Evolutionary conservation across 306 rosid species (phyloP), one percentile per base, ranked within the genome.

Genomic region (Lathyrus sativus): DNA sequence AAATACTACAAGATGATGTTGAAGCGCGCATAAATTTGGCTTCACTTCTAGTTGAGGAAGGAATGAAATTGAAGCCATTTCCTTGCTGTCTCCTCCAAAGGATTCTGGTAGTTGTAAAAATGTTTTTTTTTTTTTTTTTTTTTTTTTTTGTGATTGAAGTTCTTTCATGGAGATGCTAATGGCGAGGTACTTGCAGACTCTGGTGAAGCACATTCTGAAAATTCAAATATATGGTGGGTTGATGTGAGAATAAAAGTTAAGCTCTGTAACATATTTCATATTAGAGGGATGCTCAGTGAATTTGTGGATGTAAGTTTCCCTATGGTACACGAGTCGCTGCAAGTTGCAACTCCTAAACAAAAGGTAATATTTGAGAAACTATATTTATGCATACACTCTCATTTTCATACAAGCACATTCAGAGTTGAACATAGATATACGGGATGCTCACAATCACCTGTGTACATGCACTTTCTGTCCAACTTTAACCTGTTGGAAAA

Each of bases 11-110:
- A 63, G 87, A 86, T 75, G 79, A 92, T 74, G 79, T 90, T 74
- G 87, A 85, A 76, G 85, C 87, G 6, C 86, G 98, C 13, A 80
- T 92, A 56, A 77, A 82, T 71, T 82, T 92, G 82, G 86, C 93
- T 75, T 90, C 93, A 73, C 88, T 92, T 76, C 89, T 92, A 26
- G 86, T 92, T 58, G 96, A 90, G 77, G 93, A 92, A 74, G 85
- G 75, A 86, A 81, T 74, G 84, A 72, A 67, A 91, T 85, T 70
- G 98, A 92, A 74, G 98, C 91, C 60, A 83, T 88, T 74, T 81
- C 82, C 11, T 77, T 92, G 81, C 77, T 90, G 49, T 82, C 91
- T 76, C 95, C 92, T 74, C 91, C 89, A 11, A 72, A 73, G 33
- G 77, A 71, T 74, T 56, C 76, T 48, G 90, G 95, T 90, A 80